phyloP scores from a whole-genome alignment of 441 rosid species.

The Raphanus hybrid region DNA sequence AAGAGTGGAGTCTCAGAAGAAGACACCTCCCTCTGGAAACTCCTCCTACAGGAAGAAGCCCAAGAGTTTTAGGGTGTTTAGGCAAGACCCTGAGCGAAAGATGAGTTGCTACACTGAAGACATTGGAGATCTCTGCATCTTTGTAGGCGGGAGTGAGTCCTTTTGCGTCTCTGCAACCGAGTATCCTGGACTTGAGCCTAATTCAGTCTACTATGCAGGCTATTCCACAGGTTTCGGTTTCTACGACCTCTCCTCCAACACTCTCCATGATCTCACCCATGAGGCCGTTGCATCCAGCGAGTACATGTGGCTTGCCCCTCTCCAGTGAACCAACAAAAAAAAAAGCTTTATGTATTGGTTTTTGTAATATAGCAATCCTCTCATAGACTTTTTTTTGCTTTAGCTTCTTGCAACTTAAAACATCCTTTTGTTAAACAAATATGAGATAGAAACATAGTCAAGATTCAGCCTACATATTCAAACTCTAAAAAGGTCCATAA shows the following conservation, averaged over 20 bases:
- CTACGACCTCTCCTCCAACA: constrained; percentile 28
- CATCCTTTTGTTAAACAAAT: neutral
- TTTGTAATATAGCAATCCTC: too few species aligned
- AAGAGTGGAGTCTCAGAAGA: neutral
- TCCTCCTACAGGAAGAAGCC: neutral
- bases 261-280: constrained; percentile 2
- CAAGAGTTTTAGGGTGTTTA: constrained; percentile 10
- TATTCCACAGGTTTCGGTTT: neutral
- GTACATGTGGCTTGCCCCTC: neutral
- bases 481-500: neutral
- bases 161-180: constrained; percentile 15
- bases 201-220: constrained; percentile 4
- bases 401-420: neutral
- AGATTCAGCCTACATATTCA: neutral
- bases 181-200: constrained; percentile 17
- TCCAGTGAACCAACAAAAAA: neutral
- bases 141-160: neutral
- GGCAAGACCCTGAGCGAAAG: constrained; percentile 20
- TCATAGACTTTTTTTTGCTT: too few species aligned
- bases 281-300: neutral
- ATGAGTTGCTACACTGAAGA: constrained; percentile 23
- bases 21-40: neutral
- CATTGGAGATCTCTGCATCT: constrained; percentile 30
- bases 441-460: neutral
- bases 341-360: neutral